Evolutionary conservation across 1,139 yeast genomes (phyloP), one percentile per base, ranked within the genome.

Genomic region (Candida sp.): DNA sequence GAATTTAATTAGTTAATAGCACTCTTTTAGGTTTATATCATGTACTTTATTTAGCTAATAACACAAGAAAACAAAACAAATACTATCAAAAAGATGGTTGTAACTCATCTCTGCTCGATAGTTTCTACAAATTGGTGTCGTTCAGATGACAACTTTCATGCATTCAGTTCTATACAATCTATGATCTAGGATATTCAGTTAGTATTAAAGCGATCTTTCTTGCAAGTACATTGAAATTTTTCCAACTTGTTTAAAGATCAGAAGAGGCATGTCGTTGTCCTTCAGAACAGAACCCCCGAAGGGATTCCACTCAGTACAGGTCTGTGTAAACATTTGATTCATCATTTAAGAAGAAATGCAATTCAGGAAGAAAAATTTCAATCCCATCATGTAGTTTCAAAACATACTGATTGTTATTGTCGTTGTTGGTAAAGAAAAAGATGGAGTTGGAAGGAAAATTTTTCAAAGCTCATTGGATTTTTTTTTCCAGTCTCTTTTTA

Each of bases 291-390:
- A 30, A 23, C 48, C 51, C 54, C 46, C 35, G 46, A 44, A 42
- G 38, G 17, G 27, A 44, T 22, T 25, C 28, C 47, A 52, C 65
- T 81, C 83, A 74, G 86, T 77, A 78, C 86, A 81, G 86, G 86
- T 81, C 86, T 81, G 86, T 81, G 84, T 75, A 55, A 58, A 56
- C 59, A 56, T 55, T 56, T 58, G 49, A 48, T 56, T 58, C 62
- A 58, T 58, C 62, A 56, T 56, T 51, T 9, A 9, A 12, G 17
- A 12, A 30, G 32, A 39, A 37, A 17, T 22, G 11, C 25, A n/a
- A n/a, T n/a, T n/a, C n/a, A n/a, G n/a, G n/a, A n/a, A n/a, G n/a
- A n/a, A n/a, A n/a, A n/a, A n/a, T n/a, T n/a, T n/a, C n/a, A n/a
- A n/a, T n/a, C n/a, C n/a, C n/a, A n/a, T n/a, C n/a, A n/a, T n/a